These are phyloP conservation scores for Paxillus rubicundulus DNA, from an alignment of 768 basidiomycete species.

Conservation along the genomic window DNA sequence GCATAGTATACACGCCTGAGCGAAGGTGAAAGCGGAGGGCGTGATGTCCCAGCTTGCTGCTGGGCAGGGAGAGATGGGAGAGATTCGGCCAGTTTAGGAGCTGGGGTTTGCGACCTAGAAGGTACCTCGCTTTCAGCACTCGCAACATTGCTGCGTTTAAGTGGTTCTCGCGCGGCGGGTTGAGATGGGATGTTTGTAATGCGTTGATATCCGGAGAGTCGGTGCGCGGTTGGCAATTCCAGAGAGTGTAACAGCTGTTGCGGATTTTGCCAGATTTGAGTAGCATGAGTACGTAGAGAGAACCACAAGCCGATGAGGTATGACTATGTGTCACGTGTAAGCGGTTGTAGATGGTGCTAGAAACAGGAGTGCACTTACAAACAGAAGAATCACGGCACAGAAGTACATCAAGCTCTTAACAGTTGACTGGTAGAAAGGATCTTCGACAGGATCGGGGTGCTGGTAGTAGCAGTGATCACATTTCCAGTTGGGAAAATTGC, in stretches of 20 bases:
- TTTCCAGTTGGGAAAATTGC: conserved; percentile 53
- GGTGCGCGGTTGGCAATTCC: conserved; percentile 52
- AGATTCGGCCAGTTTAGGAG: conserved; percentile 29
- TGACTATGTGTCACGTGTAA: conserved; percentile 51
- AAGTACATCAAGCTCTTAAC: conserved; percentile 96
- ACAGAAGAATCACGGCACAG: conserved; percentile 84
- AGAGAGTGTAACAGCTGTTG: conserved; percentile 71
- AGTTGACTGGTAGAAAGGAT: conserved; percentile 95
- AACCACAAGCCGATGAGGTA: conserved; percentile 98
- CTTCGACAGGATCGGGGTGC: conserved; percentile 87
- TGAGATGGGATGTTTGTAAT: conserved; percentile 21
- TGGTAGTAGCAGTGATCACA: conserved; percentile 94
- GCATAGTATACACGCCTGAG: conserved; percentile 59
- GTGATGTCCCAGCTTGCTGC: conserved; percentile 16
- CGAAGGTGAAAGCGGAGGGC: conserved; percentile 41
- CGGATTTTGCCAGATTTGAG: conserved; percentile 99
- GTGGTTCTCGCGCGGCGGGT: conserved; percentile 20
- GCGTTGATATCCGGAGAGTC: conserved; percentile 67
- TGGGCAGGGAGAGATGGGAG: conserved; percentile 5
- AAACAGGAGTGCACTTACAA: conserved; percentile 55
- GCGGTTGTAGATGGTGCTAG: not conserved
- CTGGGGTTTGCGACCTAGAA: conserved; percentile 41
- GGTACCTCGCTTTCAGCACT: conserved; percentile 30
- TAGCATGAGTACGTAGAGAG: conserved; percentile 94
- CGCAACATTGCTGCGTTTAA: conserved; percentile 46